Evolutionary conservation across 106 monocot species (phyloP).

Genomic region (Acorus calamus): DNA sequence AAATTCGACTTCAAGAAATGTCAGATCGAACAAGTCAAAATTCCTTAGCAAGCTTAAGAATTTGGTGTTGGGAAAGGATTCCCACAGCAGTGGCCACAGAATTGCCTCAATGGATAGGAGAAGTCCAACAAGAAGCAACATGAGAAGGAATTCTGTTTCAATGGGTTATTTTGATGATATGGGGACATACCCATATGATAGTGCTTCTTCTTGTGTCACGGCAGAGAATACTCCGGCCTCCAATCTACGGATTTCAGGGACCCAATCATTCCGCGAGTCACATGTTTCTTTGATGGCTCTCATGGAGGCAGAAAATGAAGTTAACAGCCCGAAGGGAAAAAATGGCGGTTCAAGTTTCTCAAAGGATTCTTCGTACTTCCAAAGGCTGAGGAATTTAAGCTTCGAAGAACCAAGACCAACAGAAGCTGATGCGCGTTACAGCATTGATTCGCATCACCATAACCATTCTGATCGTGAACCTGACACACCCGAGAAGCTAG

Average conservation of each 20-base stretch:
- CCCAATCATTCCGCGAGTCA: too few relatives aligned
- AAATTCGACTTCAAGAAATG: conserved; percentile 15
- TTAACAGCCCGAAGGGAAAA: conserved; percentile 1
- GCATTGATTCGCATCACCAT: neutral
- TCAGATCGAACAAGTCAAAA: conserved; percentile 30
- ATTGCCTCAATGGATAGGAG: neutral
- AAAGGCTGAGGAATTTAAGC: conserved; percentile 4
- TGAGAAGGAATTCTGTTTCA: conserved; percentile 30
- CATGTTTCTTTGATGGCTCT: too few relatives aligned
- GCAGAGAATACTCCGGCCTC: conserved; percentile 1
- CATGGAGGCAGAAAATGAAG: neutral
- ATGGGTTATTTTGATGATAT: conserved; percentile 27
- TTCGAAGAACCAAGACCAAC: neutral
- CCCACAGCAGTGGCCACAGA: conserved; percentile 5
- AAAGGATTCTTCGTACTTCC: conserved; percentile 3
- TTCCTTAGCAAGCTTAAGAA: conserved; percentile 60
- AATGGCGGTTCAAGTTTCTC: neutral
- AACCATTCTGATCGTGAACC: conserved; percentile 2
- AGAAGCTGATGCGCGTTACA: conserved; percentile 8
- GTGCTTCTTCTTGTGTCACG: conserved; percentile 21
- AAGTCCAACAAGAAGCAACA: neutral
- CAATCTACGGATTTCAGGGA: neutral
- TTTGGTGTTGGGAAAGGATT: conserved; percentile 41
- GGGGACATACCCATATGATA: conserved; percentile 24
- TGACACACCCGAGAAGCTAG: conserved; percentile 20